Conservation (phyloP, 306 rosid genomes). For the Cajanus cajan region DNA sequence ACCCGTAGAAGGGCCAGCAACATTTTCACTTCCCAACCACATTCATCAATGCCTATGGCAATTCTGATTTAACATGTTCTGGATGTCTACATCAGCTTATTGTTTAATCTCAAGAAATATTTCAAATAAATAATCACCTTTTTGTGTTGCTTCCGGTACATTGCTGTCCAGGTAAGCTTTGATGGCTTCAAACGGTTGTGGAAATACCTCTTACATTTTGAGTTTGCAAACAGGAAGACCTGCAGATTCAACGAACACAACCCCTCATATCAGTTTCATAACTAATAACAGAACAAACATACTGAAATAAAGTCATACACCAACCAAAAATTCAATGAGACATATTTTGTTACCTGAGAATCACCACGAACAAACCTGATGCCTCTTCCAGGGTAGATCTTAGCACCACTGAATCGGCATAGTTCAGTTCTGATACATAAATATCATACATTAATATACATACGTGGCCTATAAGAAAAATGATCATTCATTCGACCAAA, state of each 20-base stretch:
- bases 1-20: neutral
- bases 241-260: constrained; percentile 18
- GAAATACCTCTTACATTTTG: constrained; percentile 77
- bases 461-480: neutral
- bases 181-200: constrained; percentile 86
- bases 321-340: neutral
- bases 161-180: constrained; percentile 88
- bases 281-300: neutral
- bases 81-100: neutral
- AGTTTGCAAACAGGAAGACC: constrained; percentile 78
- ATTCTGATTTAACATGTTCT: neutral
- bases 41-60: neutral
- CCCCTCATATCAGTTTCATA: neutral
- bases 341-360: constrained; percentile 63
- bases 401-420: constrained; percentile 85
- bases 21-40: neutral
- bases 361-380: constrained; percentile 80
- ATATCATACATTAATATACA: neutral
- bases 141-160: constrained; percentile 87
- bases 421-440: constrained; percentile 68
- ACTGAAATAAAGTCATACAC: neutral
- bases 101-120: neutral
- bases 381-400: constrained; percentile 90
- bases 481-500: neutral
- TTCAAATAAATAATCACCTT: constrained; percentile 45